Evolutionary conservation across 208 protist species (phyloP).

Genomic region (Leishmania arabica): DNA sequence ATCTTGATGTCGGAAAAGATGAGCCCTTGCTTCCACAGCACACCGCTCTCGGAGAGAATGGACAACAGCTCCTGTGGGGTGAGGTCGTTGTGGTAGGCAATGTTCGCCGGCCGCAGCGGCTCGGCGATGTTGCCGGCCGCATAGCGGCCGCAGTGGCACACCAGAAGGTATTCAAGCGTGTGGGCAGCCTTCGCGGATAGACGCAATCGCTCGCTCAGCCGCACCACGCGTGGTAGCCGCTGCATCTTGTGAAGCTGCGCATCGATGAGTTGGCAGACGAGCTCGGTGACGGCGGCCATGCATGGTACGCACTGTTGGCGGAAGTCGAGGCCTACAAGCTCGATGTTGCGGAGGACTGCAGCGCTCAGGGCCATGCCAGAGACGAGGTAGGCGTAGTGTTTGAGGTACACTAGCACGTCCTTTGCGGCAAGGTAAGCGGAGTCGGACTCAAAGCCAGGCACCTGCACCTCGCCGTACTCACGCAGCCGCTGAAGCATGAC

Average conservation of each 20-base stretch:
- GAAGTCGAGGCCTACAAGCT: conserved; percentile 42
- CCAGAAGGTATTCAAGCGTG: conserved; percentile 70
- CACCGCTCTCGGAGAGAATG: conserved; percentile 73
- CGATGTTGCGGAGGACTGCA: conserved; percentile 29
- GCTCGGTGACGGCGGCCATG: conserved; percentile 22
- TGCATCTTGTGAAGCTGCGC: conserved; percentile 48
- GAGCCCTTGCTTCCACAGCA: conserved; percentile 87
- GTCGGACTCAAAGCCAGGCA: conserved; percentile 59
- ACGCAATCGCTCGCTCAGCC: conserved; percentile 55
- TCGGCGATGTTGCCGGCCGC: conserved; percentile 22
- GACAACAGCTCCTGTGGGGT: conserved; percentile 71
- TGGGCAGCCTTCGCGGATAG: conserved; percentile 50
- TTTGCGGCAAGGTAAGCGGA: conserved; percentile 65
- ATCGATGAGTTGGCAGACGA: conserved; percentile 35
- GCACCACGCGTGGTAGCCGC: conserved; percentile 65
- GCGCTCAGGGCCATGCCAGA: conserved; percentile 27
- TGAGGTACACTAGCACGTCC: conserved; percentile 46
- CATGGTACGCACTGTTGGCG: conserved; percentile 53
- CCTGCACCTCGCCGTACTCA: conserved; percentile 31
- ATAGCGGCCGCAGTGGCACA: conserved; percentile 74
- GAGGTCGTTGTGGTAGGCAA: conserved; percentile 64
- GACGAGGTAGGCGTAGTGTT: conserved; percentile 29
- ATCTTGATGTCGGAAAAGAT: conserved; percentile 56
- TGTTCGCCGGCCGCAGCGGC: conserved; percentile 39
- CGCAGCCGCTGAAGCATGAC: conserved; percentile 27